These are phyloP conservation scores for Talaromyces sp. DNA, from an alignment of 2,329 filamentous ascomycete genomes.

Conservation along the genomic window DNA sequence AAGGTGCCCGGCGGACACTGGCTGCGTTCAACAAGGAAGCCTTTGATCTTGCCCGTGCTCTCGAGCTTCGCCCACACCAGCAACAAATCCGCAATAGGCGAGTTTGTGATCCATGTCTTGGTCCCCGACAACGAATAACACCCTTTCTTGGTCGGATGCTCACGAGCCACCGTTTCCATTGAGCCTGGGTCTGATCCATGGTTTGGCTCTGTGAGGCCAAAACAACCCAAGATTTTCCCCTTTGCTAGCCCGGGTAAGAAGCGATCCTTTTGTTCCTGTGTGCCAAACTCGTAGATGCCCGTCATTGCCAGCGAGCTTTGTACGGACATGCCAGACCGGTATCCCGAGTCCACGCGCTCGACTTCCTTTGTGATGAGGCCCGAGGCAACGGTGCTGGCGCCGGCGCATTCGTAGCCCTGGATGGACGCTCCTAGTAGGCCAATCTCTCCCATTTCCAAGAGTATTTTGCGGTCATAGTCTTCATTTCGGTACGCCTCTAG, in stretches of 20 bases:
- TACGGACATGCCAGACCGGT: conserved; percentile 88
- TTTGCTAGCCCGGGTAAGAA: conserved; percentile 76
- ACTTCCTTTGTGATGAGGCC: conserved; percentile 86
- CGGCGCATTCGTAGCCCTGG: conserved; percentile 81
- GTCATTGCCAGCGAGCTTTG: conserved; percentile 93
- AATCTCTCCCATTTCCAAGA: conserved; percentile 87
- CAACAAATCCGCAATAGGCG: conserved; percentile 77
- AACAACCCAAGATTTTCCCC: conserved; percentile 76
- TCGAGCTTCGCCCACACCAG: conserved; percentile 91
- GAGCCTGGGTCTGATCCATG: conserved; percentile 87
- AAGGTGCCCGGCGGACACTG: conserved; percentile 82
- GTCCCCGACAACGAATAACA: conserved; percentile 72
- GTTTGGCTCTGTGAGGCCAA: conserved; percentile 87
- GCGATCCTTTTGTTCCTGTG: conserved; percentile 79
- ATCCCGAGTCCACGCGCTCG: conserved; percentile 85
- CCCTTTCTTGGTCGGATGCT: conserved; percentile 77
- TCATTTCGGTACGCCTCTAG: conserved; percentile 84
- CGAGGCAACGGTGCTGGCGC: conserved; percentile 80
- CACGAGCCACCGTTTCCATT: conserved; percentile 83
- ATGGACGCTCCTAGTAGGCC: conserved; percentile 85
- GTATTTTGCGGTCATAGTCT: conserved; percentile 76
- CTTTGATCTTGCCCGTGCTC: conserved; percentile 86
- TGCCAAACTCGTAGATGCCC: conserved; percentile 80
- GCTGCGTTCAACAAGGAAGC: conserved; percentile 82
- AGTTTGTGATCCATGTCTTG: conserved; percentile 97